phyloP scores from a whole-genome alignment of 768 basidiomycete genomes.

The Strobilomyces dryophilus region DNA sequence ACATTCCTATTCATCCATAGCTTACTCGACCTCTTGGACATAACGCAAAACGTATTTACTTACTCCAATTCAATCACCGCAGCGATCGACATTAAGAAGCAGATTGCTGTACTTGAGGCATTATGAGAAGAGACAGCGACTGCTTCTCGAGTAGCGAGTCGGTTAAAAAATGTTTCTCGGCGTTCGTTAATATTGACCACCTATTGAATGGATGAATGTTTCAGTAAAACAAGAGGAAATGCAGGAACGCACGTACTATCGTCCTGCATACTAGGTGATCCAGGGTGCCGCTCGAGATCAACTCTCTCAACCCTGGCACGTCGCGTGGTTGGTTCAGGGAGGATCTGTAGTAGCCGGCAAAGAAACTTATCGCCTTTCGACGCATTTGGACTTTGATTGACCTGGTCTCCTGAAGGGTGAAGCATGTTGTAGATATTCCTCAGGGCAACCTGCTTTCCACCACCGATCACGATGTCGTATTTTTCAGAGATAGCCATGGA shows the following conservation, averaged over 20 bases:
- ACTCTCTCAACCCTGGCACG: neutral
- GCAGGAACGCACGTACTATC: neutral
- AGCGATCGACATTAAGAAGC: neutral
- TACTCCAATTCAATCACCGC: neutral
- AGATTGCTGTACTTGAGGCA: neutral
- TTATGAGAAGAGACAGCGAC: neutral
- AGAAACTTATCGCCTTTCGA: neutral
- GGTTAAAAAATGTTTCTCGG: neutral
- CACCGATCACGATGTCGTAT: conserved; percentile 2
- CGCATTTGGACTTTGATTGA: neutral
- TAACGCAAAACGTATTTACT: neutral
- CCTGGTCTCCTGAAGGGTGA: neutral
- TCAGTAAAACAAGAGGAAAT: neutral
- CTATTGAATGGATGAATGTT: neutral
- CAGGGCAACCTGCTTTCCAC: neutral
- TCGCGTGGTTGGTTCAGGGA: neutral
- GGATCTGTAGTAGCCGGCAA: neutral
- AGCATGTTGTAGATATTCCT: neutral
- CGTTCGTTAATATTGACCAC: neutral
- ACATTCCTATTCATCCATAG: neutral
- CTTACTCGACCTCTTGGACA: neutral
- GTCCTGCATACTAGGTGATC: neutral
- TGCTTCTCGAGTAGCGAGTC: neutral
- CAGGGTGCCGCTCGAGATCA: neutral
- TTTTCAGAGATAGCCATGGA: conserved; percentile 7